Base-by-base conservation (phyloP, 768 basidiomycete genomes). In the Hypholoma sublateritium region DNA sequence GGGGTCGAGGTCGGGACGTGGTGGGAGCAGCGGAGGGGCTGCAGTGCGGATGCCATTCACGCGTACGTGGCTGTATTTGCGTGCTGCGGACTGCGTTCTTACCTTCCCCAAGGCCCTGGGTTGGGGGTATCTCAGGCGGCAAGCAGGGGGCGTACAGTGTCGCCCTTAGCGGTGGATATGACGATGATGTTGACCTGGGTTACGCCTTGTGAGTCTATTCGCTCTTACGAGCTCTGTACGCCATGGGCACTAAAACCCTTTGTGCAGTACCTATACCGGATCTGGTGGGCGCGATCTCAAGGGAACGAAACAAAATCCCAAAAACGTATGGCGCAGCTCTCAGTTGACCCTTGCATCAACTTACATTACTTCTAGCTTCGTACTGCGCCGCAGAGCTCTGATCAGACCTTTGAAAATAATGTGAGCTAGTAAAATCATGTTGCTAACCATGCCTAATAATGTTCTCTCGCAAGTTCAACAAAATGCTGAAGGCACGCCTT, bases 161-260 rank as follows among this genome's bases (percentile, higher is more conserved):
- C 13, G 93, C 89, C 2, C 80, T 96, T 3, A 93, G 91, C 39
- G 95, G 95, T 11, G 94, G 91, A 1, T 94, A 94, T 56, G 88
- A 90, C 32, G 92, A 93, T 53, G 92, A 93, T 62, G 81, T 93
- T 16, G 91, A 94, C 59, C 68, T 85, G 14, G 91, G 91, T 53
- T 87, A 92, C 59, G 88, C 80, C 12, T 93, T 93, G 91, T 92
- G 65, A 71, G 90, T 83, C 16, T 45, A 28, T 14, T 11, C 22
- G 12, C 19, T 24, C 11, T 34, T 48, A 32, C 7, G 2, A 14
- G 35, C 32, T 21, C 6, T 1, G 19, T 45, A 44, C 35, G 5
- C 14, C 9, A 24, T 12, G 19, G 53, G 51, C 47, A 32, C 42
- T 16, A 19, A 41, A 41, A n/a, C n/a, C n/a, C 14, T 6, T 41